Conservation (phyloP, 805 yeast species). For the Candida namnaoensis region DNA sequence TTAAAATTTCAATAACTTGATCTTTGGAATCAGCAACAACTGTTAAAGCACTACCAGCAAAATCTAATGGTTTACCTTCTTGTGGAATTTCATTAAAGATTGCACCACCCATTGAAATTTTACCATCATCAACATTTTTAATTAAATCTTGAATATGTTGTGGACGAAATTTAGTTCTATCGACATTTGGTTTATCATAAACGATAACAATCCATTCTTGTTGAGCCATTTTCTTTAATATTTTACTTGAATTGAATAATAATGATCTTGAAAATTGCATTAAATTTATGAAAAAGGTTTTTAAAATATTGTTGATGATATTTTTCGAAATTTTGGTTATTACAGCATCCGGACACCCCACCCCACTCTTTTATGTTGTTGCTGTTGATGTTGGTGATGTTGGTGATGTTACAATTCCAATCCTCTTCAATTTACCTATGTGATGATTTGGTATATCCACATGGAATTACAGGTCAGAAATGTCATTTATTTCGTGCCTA, state of each 20-base stretch:
- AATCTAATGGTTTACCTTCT: slow-evolving; percentile 33
- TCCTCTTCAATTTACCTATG: no score
- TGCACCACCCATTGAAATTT: slow-evolving; percentile 42
- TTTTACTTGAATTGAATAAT: neutral
- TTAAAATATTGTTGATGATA: no score
- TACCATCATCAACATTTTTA: slow-evolving; percentile 29
- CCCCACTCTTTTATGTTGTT: no score
- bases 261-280: no score
- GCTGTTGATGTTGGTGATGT: no score
- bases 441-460: no score
- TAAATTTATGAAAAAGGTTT: no score
- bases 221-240: slow-evolving; percentile 24
- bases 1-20: slow-evolving; percentile 55
- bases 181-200: slow-evolving; percentile 59
- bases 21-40: slow-evolving; percentile 57
- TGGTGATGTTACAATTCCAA: no score
- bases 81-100: slow-evolving; percentile 34
- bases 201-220: slow-evolving; percentile 60
- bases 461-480: no score
- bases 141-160: slow-evolving; percentile 45
- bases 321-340: no score
- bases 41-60: slow-evolving; percentile 64
- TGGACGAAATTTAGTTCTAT: slow-evolving; percentile 43
- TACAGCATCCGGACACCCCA: no score
- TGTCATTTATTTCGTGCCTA: no score